Evolutionary conservation across 176 grass and related monocot species (phyloP).

Genomic region (Saccharum officinarum): DNA sequence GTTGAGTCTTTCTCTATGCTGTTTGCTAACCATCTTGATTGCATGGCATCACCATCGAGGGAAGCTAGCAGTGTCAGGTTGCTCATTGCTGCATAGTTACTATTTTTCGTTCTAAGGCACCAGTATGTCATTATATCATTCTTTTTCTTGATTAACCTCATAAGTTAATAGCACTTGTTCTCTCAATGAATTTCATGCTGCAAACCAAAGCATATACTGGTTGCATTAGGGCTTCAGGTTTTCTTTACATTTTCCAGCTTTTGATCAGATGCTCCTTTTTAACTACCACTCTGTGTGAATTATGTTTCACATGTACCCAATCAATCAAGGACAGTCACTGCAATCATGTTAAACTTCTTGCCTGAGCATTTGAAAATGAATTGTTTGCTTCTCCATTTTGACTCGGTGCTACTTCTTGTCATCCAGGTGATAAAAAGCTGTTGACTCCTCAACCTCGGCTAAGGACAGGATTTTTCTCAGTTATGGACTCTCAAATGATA

Average conservation of each 20-base stretch:
- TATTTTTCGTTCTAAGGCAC: not conserved
- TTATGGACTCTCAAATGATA: conserved; percentile 68
- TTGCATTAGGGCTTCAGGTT: not conserved
- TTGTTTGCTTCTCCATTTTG: not conserved
- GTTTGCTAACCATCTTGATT: no score
- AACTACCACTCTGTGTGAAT: not conserved
- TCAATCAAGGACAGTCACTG: not conserved
- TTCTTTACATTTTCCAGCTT: not conserved
- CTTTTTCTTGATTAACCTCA: not conserved
- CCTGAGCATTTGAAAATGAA: not conserved
- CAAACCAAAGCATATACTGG: not conserved
- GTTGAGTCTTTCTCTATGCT: not conserved
- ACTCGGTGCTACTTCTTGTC: conserved; percentile 2
- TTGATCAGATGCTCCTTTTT: not conserved
- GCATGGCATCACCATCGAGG: not conserved
- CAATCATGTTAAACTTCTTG: not conserved
- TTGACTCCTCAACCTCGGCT: conserved; percentile 92
- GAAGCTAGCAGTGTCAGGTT: not conserved
- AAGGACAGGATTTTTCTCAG: conserved; percentile 88
- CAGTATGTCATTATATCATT: not conserved
- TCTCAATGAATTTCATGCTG: not conserved
- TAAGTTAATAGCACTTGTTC: not conserved
- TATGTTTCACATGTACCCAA: not conserved
- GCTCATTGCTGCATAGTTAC: not conserved
- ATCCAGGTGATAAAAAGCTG: conserved; percentile 72